Conservation (phyloP, 805 yeast genomes). For the Pichia rugopelliculosa region DNA sequence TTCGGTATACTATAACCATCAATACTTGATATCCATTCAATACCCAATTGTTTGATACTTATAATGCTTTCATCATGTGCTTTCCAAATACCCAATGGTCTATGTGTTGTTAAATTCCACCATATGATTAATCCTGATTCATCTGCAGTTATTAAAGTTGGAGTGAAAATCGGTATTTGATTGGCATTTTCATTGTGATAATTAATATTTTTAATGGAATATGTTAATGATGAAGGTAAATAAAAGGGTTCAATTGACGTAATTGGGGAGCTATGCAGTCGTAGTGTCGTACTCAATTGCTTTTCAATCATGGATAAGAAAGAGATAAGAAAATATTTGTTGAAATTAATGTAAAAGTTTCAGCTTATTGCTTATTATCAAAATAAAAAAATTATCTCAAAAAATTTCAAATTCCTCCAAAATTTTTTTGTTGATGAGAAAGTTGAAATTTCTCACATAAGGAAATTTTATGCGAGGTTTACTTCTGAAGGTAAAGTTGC, state of each 20-base stretch:
- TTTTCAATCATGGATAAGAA: slow-evolving; percentile 28
- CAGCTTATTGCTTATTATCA: too few species aligned
- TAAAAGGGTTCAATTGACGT: slow-evolving; percentile 8
- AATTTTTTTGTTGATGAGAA: too few species aligned
- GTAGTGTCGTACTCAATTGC: slow-evolving; percentile 19
- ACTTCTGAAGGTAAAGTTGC: too few species aligned
- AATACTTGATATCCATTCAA: slow-evolving; percentile 20
- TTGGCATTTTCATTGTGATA: neutral
- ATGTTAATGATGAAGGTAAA: slow-evolving; percentile 7
- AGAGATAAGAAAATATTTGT: too few species aligned
- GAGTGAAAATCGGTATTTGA: slow-evolving; percentile 22
- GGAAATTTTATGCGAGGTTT: too few species aligned
- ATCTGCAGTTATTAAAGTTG: slow-evolving; percentile 48
- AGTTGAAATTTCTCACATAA: too few species aligned
- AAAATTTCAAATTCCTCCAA: too few species aligned
- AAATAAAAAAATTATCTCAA: too few species aligned
- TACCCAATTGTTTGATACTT: slow-evolving; percentile 40
- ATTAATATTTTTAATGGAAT: neutral
- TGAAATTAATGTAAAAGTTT: too few species aligned
- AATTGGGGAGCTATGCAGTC: slow-evolving; percentile 5
- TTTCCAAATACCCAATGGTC: slow-evolving; percentile 52
- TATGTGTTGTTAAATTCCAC: slow-evolving; percentile 54
- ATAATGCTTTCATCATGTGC: slow-evolving; percentile 49
- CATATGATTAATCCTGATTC: slow-evolving; percentile 53
- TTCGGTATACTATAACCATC: slow-evolving; percentile 10